Percentiles rank a stretch among this genome's conserved stretches.
phyloP scores from a whole-genome alignment of 768 basidiomycete species.

The Pleurotus cornucopiae region DNA sequence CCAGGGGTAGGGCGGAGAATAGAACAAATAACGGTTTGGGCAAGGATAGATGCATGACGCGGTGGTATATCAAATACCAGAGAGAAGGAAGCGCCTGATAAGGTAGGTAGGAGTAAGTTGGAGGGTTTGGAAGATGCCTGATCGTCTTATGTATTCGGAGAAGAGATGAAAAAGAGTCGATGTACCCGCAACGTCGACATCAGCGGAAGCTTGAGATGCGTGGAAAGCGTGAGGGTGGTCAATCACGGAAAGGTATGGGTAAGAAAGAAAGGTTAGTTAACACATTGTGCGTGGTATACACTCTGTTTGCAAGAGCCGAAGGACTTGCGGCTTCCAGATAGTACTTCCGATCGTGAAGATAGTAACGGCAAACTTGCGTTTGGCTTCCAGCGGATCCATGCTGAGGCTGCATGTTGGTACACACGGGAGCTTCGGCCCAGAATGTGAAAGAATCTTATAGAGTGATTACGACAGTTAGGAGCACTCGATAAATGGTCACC shows the following conservation, averaged over 20 bases:
- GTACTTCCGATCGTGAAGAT: not conserved
- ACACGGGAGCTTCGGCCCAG: no score
- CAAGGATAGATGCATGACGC: constrained; percentile 8
- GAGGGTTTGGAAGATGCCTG: not conserved
- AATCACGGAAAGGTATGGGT: not conserved
- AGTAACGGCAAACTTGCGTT: not conserved
- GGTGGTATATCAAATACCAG: not conserved
- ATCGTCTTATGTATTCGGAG: constrained; percentile 1
- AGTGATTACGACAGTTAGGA: no score
- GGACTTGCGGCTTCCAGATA: not conserved
- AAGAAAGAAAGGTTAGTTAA: not conserved
- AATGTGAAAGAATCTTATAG: no score
- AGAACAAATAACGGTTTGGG: constrained; percentile 17
- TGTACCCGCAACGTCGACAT: no score
- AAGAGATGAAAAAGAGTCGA: not conserved
- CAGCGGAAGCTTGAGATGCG: not conserved
- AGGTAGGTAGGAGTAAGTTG: not conserved
- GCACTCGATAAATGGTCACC: no score
- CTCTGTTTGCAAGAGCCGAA: no score
- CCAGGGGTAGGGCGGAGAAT: constrained; percentile 21
- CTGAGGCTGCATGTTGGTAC: not conserved
- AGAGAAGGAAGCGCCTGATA: not conserved
- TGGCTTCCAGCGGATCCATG: not conserved
- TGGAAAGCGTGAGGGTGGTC: not conserved
- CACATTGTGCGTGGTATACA: no score